Evolutionary conservation across 345 rosid species (phyloP), one percentile per base, ranked within the genome.

Genomic region (Lepidium aucheri): DNA sequence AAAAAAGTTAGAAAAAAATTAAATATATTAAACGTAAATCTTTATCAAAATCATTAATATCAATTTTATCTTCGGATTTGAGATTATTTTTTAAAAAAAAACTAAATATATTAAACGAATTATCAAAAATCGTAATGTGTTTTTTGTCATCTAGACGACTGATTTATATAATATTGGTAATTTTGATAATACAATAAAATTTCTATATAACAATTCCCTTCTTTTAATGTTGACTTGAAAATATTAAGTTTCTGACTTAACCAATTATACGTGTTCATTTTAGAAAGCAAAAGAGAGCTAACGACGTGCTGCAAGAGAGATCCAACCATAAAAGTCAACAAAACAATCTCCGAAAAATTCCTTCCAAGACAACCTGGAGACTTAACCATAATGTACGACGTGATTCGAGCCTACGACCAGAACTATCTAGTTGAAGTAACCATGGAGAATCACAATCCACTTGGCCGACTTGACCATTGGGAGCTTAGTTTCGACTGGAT

Each of bases 401-500:
- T 94, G 69, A 74, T 71, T 66, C 81, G 84, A 63, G 82, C 99
- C 15, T 94, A 88, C 70, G 94, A 82, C 18, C 80, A 90, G 0
- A 81, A 58, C 74, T 94, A 94, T 76, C 83, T 90, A 87, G 84
- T 88, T 4, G 87, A 85, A 77, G 89, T 94, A 64, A 69, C 86
- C 8, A 86, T 94, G 61, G 79, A 78, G n/a, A 94, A 94, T 83
- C 89, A 85, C 67, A 90, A 90, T 43, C 89, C 95, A 7, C 80
- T 94, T 6, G 97, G 97, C 15, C 95, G 99, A 28, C 92, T 94
- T 11, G 99, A 94, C 77, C 82, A 88, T 72, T 94, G 99, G 99
- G 80, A 90, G 49, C 77, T 94, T 51, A 94, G 97, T 76, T 94
- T 90, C 78, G 95, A 94, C 58, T 94, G 99, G 99, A 90, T 76